A percentile compares a stretch with the other conserved stretches of the same genome.
Conservation (phyloP, 2,329 filamentous ascomycete genomes). For the Aspergillus pseudonomiae region DNA sequence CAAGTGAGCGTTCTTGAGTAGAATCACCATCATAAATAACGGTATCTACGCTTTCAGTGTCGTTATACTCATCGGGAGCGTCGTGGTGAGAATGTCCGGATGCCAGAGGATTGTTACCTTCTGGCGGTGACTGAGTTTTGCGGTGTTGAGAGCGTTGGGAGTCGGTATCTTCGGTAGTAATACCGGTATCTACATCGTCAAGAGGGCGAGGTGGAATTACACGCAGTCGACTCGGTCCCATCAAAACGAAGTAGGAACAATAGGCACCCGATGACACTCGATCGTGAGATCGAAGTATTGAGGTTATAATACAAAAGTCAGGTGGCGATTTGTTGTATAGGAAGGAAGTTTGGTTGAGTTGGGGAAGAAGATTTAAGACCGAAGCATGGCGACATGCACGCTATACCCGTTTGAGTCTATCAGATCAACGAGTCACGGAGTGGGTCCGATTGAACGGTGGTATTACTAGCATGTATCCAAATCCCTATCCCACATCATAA, state of each 20-base stretch:
- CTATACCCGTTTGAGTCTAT: conserved; percentile 12
- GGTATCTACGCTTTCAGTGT: conserved; percentile 23
- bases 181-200: conserved; percentile 19
- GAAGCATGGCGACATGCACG: not conserved
- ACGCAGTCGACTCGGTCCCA: conserved; percentile 16
- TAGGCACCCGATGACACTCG: not conserved
- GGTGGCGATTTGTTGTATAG: not conserved
- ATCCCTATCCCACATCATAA: conserved; percentile 2
- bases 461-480: conserved; percentile 3
- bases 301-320: not conserved
- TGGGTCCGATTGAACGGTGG: not conserved
- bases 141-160: conserved; percentile 4
- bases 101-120: not conserved
- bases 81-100: not conserved
- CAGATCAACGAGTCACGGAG: not conserved
- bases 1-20: conserved; percentile 12
- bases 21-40: conserved; percentile 19
- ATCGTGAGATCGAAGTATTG: not conserved
- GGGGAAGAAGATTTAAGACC: not conserved
- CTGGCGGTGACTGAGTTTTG: not conserved
- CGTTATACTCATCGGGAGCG: conserved; percentile 14
- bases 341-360: not conserved
- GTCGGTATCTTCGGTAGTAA: conserved; percentile 6
- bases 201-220: conserved; percentile 5
- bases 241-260: conserved; percentile 9